Percentiles rank a stretch among this genome's conserved stretches.
Evolutionary conservation across 345 rosid genomes (phyloP).

Genomic region (Sonneratia caseolaris): DNA sequence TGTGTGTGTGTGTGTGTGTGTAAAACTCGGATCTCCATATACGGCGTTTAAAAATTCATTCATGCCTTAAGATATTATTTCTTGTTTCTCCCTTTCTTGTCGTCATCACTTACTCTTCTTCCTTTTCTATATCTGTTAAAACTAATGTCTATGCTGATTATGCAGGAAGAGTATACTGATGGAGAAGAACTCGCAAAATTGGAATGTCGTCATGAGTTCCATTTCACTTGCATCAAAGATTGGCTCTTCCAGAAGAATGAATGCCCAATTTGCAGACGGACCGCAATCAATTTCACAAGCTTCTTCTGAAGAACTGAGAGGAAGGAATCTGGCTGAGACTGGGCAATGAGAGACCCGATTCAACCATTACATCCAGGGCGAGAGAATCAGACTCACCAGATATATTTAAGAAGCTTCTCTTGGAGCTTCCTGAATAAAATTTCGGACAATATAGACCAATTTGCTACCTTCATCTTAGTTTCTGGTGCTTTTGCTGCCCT

Average conservation of each 20-base stretch:
- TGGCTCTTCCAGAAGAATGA: slow-evolving; percentile 74
- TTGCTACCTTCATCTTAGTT: no score
- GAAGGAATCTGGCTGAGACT: not conserved
- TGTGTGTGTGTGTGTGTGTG: no score
- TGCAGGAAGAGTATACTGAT: slow-evolving; percentile 66
- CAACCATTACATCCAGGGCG: no score
- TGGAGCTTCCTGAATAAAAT: no score
- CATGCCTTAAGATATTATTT: not conserved
- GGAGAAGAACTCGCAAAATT: slow-evolving; percentile 58
- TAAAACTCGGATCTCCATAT: no score
- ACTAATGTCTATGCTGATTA: not conserved
- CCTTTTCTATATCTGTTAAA: no score
- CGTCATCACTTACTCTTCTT: no score
- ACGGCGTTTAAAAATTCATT: not conserved
- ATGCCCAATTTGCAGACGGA: slow-evolving; percentile 40
- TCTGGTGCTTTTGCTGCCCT: not conserved
- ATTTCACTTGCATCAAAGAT: slow-evolving; percentile 65
- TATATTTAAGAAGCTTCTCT: no score
- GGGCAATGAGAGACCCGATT: no score
- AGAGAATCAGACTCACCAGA: no score
- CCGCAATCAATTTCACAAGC: not conserved
- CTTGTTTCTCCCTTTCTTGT: not conserved
- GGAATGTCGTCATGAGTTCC: slow-evolving; percentile 67
- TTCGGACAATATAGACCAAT: no score
- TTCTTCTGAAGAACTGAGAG: not conserved